A percentile compares a stretch with the other conserved stretches of the same genome.
phyloP scores from a whole-genome alignment of 2,329 filamentous ascomycete species.

The Colletotrichum theobromicola region DNA sequence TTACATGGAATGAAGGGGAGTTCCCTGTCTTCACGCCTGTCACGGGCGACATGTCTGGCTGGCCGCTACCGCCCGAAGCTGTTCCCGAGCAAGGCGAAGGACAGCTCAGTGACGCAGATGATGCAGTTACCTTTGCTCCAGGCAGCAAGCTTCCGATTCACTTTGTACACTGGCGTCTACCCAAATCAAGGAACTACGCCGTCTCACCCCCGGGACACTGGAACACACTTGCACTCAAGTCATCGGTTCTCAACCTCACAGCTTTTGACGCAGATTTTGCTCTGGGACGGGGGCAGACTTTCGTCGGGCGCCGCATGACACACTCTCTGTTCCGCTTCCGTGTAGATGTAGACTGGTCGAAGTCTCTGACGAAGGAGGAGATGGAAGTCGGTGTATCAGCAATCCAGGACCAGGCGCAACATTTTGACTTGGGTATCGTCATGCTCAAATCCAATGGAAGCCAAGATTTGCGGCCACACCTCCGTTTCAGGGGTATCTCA shows the following conservation, averaged over 20 bases:
- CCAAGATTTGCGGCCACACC: neutral
- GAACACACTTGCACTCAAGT: slow-evolving; percentile 49
- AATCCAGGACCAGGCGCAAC: slow-evolving; percentile 60
- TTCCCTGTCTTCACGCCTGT: slow-evolving; percentile 36
- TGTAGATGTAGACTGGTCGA: slow-evolving; percentile 47
- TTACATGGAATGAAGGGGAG: slow-evolving; percentile 37
- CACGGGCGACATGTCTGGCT: slow-evolving; percentile 36
- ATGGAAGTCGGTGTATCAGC: slow-evolving; percentile 58
- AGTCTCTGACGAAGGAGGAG: slow-evolving; percentile 33
- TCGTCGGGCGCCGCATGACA: slow-evolving; percentile 59
- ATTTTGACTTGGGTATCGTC: slow-evolving; percentile 51
- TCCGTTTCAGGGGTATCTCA: slow-evolving; percentile 23
- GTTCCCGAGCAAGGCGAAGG: slow-evolving; percentile 36
- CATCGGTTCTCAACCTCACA: slow-evolving; percentile 59
- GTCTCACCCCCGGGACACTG: slow-evolving; percentile 47
- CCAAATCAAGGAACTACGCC: slow-evolving; percentile 48
- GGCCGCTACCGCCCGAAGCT: slow-evolving; percentile 40
- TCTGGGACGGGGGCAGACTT: slow-evolving; percentile 37
- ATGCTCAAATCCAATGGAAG: slow-evolving; percentile 27
- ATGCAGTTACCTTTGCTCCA: slow-evolving; percentile 51
- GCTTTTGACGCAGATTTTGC: slow-evolving; percentile 50
- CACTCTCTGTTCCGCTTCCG: slow-evolving; percentile 59
- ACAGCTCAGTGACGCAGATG: slow-evolving; percentile 46
- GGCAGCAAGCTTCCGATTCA: slow-evolving; percentile 52
- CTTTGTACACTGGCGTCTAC: slow-evolving; percentile 62